phyloP scores from a whole-genome alignment of 306 rosid genomes.

The Vicia sativa region DNA sequence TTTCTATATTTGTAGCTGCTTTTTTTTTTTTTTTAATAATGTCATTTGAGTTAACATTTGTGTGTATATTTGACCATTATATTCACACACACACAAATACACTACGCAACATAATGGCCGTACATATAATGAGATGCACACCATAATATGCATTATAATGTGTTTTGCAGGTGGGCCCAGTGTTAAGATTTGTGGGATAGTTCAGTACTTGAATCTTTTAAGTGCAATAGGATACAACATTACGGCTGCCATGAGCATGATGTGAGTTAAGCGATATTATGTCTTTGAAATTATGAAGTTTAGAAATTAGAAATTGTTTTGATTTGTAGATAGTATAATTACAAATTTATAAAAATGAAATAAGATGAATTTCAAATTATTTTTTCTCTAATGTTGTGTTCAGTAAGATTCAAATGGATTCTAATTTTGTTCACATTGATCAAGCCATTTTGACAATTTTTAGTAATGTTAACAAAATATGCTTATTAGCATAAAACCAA shows the following conservation, averaged over 20 bases:
- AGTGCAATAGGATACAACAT: slow-evolving; percentile 63
- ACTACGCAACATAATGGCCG: too few relatives aligned
- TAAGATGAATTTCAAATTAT: background rate
- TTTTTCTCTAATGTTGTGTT: slow-evolving; percentile 11
- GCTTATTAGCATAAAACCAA: background rate
- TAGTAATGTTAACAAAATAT: slow-evolving; percentile 4
- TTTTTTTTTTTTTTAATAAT: slow-evolving; percentile 4
- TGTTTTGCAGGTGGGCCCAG: slow-evolving; percentile 52
- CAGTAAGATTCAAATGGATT: background rate
- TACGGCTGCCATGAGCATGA: slow-evolving; percentile 62
- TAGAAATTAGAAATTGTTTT: slow-evolving; percentile 28
- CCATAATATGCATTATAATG: slow-evolving; percentile 11
- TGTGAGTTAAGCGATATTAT: slow-evolving; percentile 46
- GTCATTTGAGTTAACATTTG: background rate
- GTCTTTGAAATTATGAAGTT: slow-evolving; percentile 7
- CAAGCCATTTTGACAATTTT: slow-evolving; percentile 15
- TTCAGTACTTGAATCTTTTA: slow-evolving; percentile 54
- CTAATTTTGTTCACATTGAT: slow-evolving; percentile 2
- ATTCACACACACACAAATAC: background rate
- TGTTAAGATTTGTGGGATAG: slow-evolving; percentile 48
- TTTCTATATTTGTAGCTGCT: background rate
- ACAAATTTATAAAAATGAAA: slow-evolving; percentile 1
- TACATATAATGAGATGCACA: background rate
- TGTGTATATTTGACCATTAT: background rate
- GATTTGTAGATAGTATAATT: slow-evolving; percentile 1